Percentiles rank a stretch among this genome's conserved stretches.
Evolutionary conservation across 805 yeast genomes (phyloP).

Genomic region (Yarrowia osloensis): DNA sequence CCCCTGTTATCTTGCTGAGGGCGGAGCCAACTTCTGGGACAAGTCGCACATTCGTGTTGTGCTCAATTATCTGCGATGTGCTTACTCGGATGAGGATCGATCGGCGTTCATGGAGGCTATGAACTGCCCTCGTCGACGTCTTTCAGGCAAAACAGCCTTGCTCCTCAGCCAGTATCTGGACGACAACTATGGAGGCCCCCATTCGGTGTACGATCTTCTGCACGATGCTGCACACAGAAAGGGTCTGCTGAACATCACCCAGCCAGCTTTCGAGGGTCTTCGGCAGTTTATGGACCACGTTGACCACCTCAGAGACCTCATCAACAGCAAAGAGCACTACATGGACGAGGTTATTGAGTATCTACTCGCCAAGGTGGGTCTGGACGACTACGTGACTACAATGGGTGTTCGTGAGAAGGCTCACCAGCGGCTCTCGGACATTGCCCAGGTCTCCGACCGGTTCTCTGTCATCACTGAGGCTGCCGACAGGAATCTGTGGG

Average conservation of each 20-base stretch:
- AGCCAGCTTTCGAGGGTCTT: background rate
- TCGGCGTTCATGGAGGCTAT: slow-evolving; percentile 61
- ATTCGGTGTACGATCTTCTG: background rate
- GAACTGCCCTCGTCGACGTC: slow-evolving; percentile 62
- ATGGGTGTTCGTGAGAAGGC: background rate
- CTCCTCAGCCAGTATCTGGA: background rate
- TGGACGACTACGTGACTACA: background rate
- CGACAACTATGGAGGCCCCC: background rate
- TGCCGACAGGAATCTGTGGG: background rate
- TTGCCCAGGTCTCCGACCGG: background rate
- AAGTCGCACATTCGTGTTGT: slow-evolving; percentile 64
- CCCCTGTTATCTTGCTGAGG: slow-evolving; percentile 63
- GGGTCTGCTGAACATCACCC: background rate
- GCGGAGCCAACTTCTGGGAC: slow-evolving; percentile 82
- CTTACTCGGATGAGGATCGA: slow-evolving; percentile 60
- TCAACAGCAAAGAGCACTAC: slow-evolving; percentile 5
- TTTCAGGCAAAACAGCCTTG: slow-evolving; percentile 38
- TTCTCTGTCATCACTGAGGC: slow-evolving; percentile 21
- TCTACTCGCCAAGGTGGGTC: slow-evolving; percentile 1
- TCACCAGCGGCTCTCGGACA: background rate
- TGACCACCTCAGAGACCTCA: background rate
- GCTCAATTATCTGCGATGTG: slow-evolving; percentile 64
- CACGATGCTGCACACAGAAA: background rate
- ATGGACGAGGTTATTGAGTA: slow-evolving; percentile 24
- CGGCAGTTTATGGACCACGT: background rate